These are phyloP conservation scores for Jacaranda mimosifolia DNA, from an alignment of 257 asterid genomes.

Conservation along the genomic window DNA sequence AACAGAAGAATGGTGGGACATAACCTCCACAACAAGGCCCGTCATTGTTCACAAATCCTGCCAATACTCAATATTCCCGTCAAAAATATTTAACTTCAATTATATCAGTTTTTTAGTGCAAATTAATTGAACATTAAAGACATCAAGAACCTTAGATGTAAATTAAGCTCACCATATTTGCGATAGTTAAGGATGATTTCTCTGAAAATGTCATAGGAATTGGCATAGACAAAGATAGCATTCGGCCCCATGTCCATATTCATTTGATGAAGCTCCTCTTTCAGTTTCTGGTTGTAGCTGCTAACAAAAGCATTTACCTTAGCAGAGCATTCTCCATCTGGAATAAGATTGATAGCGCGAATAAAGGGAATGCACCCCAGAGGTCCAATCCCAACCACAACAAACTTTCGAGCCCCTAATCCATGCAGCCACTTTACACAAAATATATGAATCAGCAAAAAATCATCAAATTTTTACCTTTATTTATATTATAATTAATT, in stretches of 20 bases:
- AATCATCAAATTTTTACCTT: not conserved
- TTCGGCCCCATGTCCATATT: constrained; percentile 40
- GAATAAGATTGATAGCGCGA: constrained; percentile 50
- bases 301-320: constrained; percentile 45
- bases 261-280: constrained; percentile 37
- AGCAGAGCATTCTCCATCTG: constrained; percentile 46
- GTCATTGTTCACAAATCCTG: constrained; percentile 60
- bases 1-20: constrained; percentile 63
- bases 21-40: constrained; percentile 71
- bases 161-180: constrained; percentile 46
- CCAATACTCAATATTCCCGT: not conserved
- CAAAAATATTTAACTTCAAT: not conserved
- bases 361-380: constrained; percentile 66
- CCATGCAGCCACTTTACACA: constrained; percentile 41
- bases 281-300: constrained; percentile 54
- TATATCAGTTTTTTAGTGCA: not conserved
- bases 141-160: not conserved
- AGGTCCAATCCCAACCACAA: constrained; percentile 59
- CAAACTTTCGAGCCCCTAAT: constrained; percentile 62
- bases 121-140: not conserved
- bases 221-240: constrained; percentile 51
- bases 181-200: constrained; percentile 42
- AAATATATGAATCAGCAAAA: not conserved
- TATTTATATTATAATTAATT: not conserved
- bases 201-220: constrained; percentile 54